Evolutionary conservation across 768 basidiomycete genomes (phyloP).

Genomic region (Tulasnella sp.): DNA sequence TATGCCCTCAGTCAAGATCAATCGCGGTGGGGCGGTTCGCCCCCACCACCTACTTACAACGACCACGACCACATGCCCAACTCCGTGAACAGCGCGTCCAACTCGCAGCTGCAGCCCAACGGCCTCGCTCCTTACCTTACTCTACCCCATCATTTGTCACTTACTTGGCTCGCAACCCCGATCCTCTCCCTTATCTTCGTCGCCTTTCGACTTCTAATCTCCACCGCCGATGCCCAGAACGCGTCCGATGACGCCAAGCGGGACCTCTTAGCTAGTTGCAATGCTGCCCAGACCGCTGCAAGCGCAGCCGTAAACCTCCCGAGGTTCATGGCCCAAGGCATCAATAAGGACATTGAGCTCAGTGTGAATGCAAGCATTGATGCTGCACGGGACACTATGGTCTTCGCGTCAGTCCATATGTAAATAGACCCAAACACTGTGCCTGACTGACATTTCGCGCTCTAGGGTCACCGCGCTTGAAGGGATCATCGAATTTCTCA

Average conservation of each 20-base stretch:
- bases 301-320: constrained; percentile 78
- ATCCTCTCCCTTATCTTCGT: constrained; percentile 82
- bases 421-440: neutral
- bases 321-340: constrained; percentile 73
- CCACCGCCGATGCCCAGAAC: constrained; percentile 55
- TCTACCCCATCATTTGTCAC: constrained; percentile 70
- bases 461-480: constrained; percentile 76
- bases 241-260: constrained; percentile 58
- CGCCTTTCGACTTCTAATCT: constrained; percentile 68
- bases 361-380: constrained; percentile 70
- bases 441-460: neutral
- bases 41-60: constrained; percentile 5
- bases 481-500: constrained; percentile 78
- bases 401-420: constrained; percentile 22
- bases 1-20: neutral
- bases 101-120: neutral
- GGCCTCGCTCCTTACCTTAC: constrained; percentile 64
- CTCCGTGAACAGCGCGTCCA: neutral
- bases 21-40: constrained; percentile 15
- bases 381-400: constrained; percentile 60
- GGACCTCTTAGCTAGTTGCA: constrained; percentile 72
- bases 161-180: constrained; percentile 86
- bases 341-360: constrained; percentile 67
- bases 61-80: too few relatives aligned
- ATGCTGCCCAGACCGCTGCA: constrained; percentile 73